phyloP scores from a whole-genome alignment of 306 rosid genomes.

The Echinosophora koreensis region DNA sequence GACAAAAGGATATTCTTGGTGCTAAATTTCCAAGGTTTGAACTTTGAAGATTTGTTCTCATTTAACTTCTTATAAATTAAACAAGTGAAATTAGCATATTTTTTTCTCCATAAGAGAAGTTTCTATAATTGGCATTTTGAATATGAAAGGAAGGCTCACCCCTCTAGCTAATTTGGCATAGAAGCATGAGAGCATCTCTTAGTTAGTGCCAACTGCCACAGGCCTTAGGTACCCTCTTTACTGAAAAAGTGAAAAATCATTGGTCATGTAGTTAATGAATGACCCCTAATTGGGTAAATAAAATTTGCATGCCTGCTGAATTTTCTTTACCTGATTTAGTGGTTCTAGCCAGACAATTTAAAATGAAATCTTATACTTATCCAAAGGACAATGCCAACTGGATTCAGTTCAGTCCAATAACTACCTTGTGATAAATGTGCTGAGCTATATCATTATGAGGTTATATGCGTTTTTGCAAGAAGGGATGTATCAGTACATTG shows the following conservation, averaged over 20 bases:
- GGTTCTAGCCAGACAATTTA: not conserved
- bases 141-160: not conserved
- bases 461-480: not conserved
- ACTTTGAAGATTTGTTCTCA: slow-evolving; percentile 37
- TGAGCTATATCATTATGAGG: not conserved
- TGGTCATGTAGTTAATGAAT: not conserved
- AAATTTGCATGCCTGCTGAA: not conserved
- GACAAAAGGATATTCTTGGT: slow-evolving; percentile 85
- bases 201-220: not conserved
- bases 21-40: slow-evolving; percentile 76
- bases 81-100: not conserved
- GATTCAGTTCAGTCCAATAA: not conserved
- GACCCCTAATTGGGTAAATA: not conserved
- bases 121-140: not conserved
- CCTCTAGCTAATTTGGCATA: not conserved
- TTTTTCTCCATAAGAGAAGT: slow-evolving; percentile 20
- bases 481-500: slow-evolving; percentile 4
- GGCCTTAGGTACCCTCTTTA: slow-evolving; percentile 1
- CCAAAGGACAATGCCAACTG: not conserved
- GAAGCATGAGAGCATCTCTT: not conserved
- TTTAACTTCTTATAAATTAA: not conserved
- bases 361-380: slow-evolving; percentile 2
- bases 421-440: slow-evolving; percentile 26
- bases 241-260: slow-evolving; percentile 11
- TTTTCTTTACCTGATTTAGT: not conserved